Evolutionary conservation across 2,329 filamentous ascomycete species (phyloP).

Genomic region (Metarhizium brunneum): DNA sequence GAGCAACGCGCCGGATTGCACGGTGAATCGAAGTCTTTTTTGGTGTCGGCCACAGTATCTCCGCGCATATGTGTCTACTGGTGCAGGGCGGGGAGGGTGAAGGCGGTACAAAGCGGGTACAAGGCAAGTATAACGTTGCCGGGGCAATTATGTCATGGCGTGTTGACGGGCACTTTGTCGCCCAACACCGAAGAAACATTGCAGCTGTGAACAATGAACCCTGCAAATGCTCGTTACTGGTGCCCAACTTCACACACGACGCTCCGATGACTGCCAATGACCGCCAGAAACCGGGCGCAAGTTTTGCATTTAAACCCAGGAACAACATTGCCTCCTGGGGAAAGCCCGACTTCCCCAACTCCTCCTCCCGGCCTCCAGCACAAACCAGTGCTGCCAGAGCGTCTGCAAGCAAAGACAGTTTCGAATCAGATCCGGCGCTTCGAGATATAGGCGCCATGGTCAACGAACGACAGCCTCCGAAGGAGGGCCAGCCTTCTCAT

Average conservation of each 20-base stretch:
- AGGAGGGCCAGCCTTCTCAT: neutral
- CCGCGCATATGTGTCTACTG: too few species aligned
- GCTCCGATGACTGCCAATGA: slow-evolving; percentile 10
- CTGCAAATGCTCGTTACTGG: slow-evolving; percentile 2
- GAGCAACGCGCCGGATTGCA: neutral
- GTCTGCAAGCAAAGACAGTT: neutral
- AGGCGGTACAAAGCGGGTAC: neutral
- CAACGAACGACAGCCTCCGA: slow-evolving; percentile 34
- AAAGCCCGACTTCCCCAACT: slow-evolving; percentile 11
- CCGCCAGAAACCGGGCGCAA: slow-evolving; percentile 18
- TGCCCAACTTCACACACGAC: slow-evolving; percentile 1
- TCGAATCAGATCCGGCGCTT: slow-evolving; percentile 4
- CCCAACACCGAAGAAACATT: slow-evolving; percentile 7
- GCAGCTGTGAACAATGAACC: slow-evolving; percentile 8
- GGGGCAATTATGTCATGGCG: slow-evolving; percentile 20
- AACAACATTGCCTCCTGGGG: slow-evolving; percentile 19
- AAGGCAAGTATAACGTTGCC: slow-evolving; percentile 12
- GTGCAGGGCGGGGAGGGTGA: too few species aligned
- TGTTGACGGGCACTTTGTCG: neutral
- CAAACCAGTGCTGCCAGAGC: neutral
- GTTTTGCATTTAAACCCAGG: slow-evolving; percentile 21
- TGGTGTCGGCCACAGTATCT: neutral
- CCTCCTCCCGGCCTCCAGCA: neutral
- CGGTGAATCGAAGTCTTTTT: neutral
- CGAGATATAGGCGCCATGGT: slow-evolving; percentile 28